A percentile compares a stretch with the other conserved stretches of the same genome.
Evolutionary conservation across 768 basidiomycete species (phyloP).

Genomic region (Suillus brevipes): DNA sequence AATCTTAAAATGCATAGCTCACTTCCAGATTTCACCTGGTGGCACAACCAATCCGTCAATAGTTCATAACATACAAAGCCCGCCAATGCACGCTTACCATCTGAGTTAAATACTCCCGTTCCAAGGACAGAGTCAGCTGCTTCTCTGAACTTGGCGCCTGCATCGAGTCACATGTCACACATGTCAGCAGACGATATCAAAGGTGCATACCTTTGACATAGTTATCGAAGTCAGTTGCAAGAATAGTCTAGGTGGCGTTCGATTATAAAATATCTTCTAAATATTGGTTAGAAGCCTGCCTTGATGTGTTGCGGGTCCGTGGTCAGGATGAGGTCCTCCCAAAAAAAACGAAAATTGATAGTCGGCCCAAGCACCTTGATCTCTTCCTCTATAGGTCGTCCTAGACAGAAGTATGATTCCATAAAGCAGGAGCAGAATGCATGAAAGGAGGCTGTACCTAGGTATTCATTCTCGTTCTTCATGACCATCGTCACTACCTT

Average conservation of each 20-base stretch:
- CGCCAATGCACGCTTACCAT: conserved; percentile 34
- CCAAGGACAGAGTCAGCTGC: conserved; percentile 41
- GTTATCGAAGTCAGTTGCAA: conserved; percentile 44
- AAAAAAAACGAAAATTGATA: conserved; percentile 48
- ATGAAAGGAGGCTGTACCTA: conserved; percentile 26
- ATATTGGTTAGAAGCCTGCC: conserved; percentile 14
- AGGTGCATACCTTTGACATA: conserved; percentile 42
- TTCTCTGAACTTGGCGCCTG: conserved; percentile 35
- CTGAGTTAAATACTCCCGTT: conserved; percentile 57
- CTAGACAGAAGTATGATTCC: conserved; percentile 15
- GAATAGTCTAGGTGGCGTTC: conserved; percentile 31
- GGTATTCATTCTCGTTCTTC: conserved; percentile 32
- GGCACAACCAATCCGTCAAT: conserved; percentile 5
- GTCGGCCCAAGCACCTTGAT: conserved; percentile 25
- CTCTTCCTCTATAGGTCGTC: conserved; percentile 24
- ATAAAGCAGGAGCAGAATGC: background rate
- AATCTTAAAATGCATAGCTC: conserved; percentile 14
- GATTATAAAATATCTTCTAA: background rate
- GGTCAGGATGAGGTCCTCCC: conserved; percentile 51
- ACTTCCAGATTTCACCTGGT: conserved; percentile 74
- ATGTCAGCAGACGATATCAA: background rate
- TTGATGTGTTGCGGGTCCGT: conserved; percentile 50
- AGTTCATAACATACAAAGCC: background rate
- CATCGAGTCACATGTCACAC: background rate
- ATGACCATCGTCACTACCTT: conserved; percentile 23